A percentile compares a stretch with the other conserved stretches of the same genome.
These are phyloP conservation scores for Stemphylium lycopersici DNA, from an alignment of 2,329 filamentous ascomycete genomes.

Conservation along the genomic window DNA sequence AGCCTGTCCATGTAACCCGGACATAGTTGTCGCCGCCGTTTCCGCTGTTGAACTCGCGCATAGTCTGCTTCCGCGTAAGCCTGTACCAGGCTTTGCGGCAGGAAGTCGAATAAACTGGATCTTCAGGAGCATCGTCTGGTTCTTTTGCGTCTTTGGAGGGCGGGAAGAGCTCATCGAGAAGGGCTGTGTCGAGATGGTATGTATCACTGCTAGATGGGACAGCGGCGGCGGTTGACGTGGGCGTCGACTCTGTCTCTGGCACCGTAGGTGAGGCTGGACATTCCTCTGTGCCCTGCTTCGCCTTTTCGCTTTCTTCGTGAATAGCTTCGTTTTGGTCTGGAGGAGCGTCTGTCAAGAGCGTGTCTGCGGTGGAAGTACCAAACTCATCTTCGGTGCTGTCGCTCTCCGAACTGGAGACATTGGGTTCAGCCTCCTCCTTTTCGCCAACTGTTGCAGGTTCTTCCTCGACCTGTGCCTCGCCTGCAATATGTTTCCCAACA, in stretches of 20 bases:
- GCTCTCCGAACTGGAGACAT: neutral
- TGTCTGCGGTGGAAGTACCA: slow-evolving; percentile 10
- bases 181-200: slow-evolving; percentile 21
- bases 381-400: slow-evolving; percentile 8
- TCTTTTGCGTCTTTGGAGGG: slow-evolving; percentile 6
- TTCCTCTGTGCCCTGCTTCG: neutral
- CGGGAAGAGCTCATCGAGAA: slow-evolving; percentile 40
- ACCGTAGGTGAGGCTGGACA: neutral
- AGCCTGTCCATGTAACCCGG: slow-evolving; percentile 47
- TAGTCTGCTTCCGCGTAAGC: slow-evolving; percentile 46
- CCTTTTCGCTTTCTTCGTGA: neutral
- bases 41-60: slow-evolving; percentile 47
- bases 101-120: slow-evolving; percentile 43
- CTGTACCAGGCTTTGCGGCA: slow-evolving; percentile 50
- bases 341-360: slow-evolving; percentile 2
- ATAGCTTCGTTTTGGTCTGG: neutral
- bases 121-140: slow-evolving; percentile 28
- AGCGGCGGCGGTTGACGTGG: neutral
- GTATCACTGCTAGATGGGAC: neutral
- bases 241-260: neutral
- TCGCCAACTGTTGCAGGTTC: neutral
- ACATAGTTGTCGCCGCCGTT: slow-evolving; percentile 46
- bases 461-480: neutral
- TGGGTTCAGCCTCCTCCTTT: neutral
- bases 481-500: neutral